Evolutionary conservation across 176 grass and related monocot genomes (phyloP), one percentile per base, ranked within the genome.

Genomic region (Aegilops umbellulata): DNA sequence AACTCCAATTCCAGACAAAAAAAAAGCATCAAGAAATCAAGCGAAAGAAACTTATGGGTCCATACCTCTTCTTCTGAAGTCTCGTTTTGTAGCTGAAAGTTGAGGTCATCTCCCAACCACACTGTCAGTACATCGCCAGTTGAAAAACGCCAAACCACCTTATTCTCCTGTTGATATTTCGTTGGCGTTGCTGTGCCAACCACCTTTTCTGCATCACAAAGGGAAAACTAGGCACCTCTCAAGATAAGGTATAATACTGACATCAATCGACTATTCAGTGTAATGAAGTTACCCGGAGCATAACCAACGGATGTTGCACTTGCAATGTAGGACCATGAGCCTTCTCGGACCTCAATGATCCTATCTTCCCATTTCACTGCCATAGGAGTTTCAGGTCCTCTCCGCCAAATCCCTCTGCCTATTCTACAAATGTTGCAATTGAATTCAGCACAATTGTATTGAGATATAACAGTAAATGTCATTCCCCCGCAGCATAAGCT

Each of bases 331-430:
- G 88, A 93, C 96, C 96, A 98, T 82, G 93, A 88, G 64, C 96
- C 96, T 94, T 95, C 93, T 55, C 91, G 85, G 72, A 98, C 74
- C 86, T 98, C 91, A 85, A 94, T 94, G 79, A 85, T 87, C 79
- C 93, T 94, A 16, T 98, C 93, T 78, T 95, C 96, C 84, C 86
- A 89, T 89, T 95, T 95, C 46, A 98, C 87, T 3, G 88, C 85
- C 76, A 82, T 77, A 9, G 93, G 96, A 88, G 88, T 94, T 91
- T 98, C 96, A 87, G 91, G 93, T 69, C 96, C 90, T 84, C 96
- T 92, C 63, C 90, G 82, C 96, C 93, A 98, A 84, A 98, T 94
- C 81, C 96, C 93, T 94, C 90, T 95, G 68, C 96, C 96, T 95
- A 98, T 72, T 91, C 96, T 98, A 91, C 86, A 98, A 42, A 89